Percentiles rank a stretch among this genome's conserved stretches.
These are phyloP conservation scores for Penicillium goetzii DNA, from an alignment of 495 filamentous ascomycete genomes.

Conservation along the genomic window DNA sequence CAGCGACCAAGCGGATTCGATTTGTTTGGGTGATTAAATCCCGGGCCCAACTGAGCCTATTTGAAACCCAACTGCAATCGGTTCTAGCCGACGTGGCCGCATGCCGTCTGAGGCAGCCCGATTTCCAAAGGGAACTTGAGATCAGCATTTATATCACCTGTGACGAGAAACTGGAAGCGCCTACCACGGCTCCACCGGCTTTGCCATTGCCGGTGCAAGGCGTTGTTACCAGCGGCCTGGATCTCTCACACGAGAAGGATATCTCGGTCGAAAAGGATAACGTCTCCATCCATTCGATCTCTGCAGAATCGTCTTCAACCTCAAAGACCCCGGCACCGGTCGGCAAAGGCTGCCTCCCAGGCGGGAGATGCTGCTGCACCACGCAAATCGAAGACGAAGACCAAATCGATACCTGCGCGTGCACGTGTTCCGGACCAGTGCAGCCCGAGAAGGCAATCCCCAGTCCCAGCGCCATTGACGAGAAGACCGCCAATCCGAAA, in stretches of 20 bases:
- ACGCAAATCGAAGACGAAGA: conserved; percentile 54
- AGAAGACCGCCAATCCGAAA: background rate
- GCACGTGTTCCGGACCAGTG: conserved; percentile 33
- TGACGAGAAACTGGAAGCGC: conserved; percentile 48
- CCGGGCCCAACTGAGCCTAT: conserved; percentile 69
- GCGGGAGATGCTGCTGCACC: conserved; percentile 57
- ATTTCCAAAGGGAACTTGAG: conserved; percentile 49
- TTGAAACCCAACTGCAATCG: conserved; percentile 62
- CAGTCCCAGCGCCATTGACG: background rate
- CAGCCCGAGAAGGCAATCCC: conserved; percentile 6
- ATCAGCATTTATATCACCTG: conserved; percentile 66
- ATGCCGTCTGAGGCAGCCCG: conserved; percentile 31
- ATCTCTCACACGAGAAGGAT: conserved; percentile 12
- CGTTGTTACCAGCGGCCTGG: background rate
- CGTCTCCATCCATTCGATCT: conserved; percentile 31
- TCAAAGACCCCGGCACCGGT: background rate
- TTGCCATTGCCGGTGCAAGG: background rate
- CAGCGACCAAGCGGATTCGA: conserved; percentile 65
- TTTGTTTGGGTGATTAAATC: conserved; percentile 77
- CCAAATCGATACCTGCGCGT: conserved; percentile 33
- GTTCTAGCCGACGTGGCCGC: conserved; percentile 56
- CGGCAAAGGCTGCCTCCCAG: conserved; percentile 36
- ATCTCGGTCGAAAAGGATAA: conserved; percentile 14
- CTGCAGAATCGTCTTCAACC: conserved; percentile 13
- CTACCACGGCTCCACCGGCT: background rate